Conservation (phyloP, 2,329 filamentous ascomycete species). For the Aspergillus brasiliensis region DNA sequence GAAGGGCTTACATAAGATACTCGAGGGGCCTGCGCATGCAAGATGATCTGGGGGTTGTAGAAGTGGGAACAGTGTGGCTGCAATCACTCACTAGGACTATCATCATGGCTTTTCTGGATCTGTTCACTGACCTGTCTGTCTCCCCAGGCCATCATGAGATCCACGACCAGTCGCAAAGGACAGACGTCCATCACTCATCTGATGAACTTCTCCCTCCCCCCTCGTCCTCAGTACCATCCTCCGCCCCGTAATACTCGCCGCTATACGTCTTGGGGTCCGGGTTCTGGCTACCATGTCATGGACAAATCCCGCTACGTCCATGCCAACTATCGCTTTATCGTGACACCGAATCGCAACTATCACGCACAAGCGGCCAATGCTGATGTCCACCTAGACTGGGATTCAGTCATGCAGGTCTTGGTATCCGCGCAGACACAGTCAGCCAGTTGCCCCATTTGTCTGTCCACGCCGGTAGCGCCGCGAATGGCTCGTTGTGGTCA, state of each 20-base stretch:
- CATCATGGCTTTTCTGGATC: not conserved
- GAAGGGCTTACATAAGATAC: not conserved
- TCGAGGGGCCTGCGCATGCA: not conserved
- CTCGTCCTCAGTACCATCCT: constrained; percentile 64
- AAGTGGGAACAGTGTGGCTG: not conserved
- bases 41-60: not conserved
- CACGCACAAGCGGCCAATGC: constrained; percentile 78
- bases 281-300: constrained; percentile 83
- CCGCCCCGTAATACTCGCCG: constrained; percentile 65
- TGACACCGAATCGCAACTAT: constrained; percentile 80
- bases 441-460: constrained; percentile 89
- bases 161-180: constrained; percentile 73
- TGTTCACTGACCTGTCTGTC: constrained; percentile 19
- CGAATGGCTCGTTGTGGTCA: constrained; percentile 97
- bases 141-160: constrained; percentile 61
- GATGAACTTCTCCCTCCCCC: constrained; percentile 84
- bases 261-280: constrained; percentile 78
- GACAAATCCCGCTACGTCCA: constrained; percentile 94
- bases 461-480: constrained; percentile 88
- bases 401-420: constrained; percentile 84
- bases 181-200: constrained; percentile 97
- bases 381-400: constrained; percentile 89
- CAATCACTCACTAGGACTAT: not conserved
- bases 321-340: constrained; percentile 96
- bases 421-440: constrained; percentile 87